Conservation (phyloP, 2,329 filamentous ascomycete species). For the Neonectria faginata region DNA sequence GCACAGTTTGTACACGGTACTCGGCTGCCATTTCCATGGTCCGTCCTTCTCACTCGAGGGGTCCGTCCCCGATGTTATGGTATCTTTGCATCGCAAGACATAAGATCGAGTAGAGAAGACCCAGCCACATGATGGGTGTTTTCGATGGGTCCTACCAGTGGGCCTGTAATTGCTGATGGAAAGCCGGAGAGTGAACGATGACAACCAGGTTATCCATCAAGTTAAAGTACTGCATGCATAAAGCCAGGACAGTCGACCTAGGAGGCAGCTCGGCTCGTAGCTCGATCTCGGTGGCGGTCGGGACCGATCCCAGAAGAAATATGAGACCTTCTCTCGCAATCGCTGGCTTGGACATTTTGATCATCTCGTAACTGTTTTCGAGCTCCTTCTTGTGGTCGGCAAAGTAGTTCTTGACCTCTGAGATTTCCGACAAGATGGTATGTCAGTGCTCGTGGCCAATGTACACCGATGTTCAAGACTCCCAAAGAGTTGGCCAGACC, state of each 20-base stretch:
- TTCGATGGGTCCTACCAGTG: constrained; percentile 80
- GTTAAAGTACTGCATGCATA: constrained; percentile 92
- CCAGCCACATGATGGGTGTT: constrained; percentile 82
- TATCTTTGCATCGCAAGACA: constrained; percentile 83
- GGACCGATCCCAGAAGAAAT: constrained; percentile 80
- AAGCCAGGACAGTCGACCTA: constrained; percentile 70
- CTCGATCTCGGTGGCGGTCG: constrained; percentile 80
- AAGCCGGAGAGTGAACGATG: constrained; percentile 85
- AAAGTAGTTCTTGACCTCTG: constrained; percentile 95
- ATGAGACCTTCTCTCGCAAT: constrained; percentile 74
- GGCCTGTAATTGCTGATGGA: constrained; percentile 75
- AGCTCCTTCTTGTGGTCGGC: constrained; percentile 86
- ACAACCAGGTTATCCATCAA: constrained; percentile 76
- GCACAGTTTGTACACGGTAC: constrained; percentile 79
- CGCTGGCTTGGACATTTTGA: constrained; percentile 74
- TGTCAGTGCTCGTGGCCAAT: constrained; percentile 88
- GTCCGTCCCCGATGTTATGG: constrained; percentile 82
- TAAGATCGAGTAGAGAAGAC: constrained; percentile 79
- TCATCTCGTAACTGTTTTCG: constrained; percentile 81
- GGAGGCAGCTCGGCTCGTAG: background rate
- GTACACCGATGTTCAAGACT: constrained; percentile 83
- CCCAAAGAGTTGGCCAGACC: constrained; percentile 79
- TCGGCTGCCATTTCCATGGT: constrained; percentile 69
- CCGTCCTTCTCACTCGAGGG: constrained; percentile 79
- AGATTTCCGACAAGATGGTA: constrained; percentile 81